Percentiles rank a stretch among this genome's conserved stretches.
Evolutionary conservation across 2,329 filamentous ascomycete genomes (phyloP).

Genomic region (Fusarium sp.): DNA sequence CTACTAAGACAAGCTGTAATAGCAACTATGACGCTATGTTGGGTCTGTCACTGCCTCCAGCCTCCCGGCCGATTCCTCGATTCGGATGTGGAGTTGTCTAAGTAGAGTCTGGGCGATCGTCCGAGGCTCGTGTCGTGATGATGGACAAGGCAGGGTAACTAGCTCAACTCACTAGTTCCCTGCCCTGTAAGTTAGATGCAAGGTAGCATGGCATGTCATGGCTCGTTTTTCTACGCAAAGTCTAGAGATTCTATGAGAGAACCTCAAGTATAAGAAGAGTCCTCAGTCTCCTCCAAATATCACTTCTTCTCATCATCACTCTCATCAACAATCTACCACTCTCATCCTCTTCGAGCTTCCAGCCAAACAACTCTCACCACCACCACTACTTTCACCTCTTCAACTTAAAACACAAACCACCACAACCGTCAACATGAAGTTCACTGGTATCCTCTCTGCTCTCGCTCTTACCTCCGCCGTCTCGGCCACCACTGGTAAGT

Average conservation of each 20-base stretch:
- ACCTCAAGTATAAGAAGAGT: conserved; percentile 41
- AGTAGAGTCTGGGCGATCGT: conserved; percentile 15
- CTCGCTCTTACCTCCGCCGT: conserved; percentile 54
- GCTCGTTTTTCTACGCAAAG: conserved; percentile 24
- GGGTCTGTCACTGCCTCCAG: conserved; percentile 10
- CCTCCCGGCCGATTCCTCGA: conserved; percentile 16
- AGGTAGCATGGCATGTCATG: conserved; percentile 21
- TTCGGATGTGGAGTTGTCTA: conserved; percentile 33
- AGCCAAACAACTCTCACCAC: conserved; percentile 28
- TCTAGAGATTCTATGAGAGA: conserved; percentile 13
- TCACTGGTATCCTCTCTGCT: conserved; percentile 55
- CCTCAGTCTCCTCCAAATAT: conserved; percentile 20
- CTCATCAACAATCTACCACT: conserved; percentile 26
- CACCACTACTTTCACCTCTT: conserved; percentile 7
- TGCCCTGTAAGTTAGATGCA: conserved; percentile 18
- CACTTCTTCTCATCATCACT: conserved; percentile 24
- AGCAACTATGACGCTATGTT: conserved; percentile 19
- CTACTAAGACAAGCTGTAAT: neutral
- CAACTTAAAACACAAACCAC: conserved; percentile 24
- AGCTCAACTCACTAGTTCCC: neutral
- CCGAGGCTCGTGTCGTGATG: conserved; percentile 32
- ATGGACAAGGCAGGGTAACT: conserved; percentile 1
- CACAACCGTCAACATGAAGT: conserved; percentile 56
- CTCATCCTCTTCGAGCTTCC: conserved; percentile 26
- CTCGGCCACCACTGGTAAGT: conserved; percentile 52